These are phyloP conservation scores for Penicillium antarcticum DNA, from an alignment of 495 filamentous ascomycete species.

Conservation along the genomic window DNA sequence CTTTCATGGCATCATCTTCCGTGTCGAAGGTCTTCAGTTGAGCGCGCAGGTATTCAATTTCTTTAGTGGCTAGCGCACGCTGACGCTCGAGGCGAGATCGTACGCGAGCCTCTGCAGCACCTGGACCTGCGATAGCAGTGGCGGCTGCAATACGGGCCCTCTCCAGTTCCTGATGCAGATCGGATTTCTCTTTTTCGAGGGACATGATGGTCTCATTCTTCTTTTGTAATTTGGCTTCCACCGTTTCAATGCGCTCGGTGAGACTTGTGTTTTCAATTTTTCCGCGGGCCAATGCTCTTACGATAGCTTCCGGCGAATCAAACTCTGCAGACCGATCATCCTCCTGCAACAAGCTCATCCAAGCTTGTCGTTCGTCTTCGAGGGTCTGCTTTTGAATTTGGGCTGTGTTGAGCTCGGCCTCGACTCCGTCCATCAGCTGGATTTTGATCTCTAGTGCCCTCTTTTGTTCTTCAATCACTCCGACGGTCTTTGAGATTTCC, in stretches of 20 bases:
- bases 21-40: slow-evolving; percentile 89
- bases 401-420: slow-evolving; percentile 71
- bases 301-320: slow-evolving; percentile 83
- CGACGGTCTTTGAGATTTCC: slow-evolving; percentile 75
- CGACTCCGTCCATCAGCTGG: slow-evolving; percentile 68
- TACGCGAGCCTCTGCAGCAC: slow-evolving; percentile 48
- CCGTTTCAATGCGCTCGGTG: slow-evolving; percentile 68
- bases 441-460: slow-evolving; percentile 73
- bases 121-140: slow-evolving; percentile 31
- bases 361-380: slow-evolving; percentile 82
- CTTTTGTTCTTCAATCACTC: slow-evolving; percentile 97
- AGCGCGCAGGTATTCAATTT: slow-evolving; percentile 88
- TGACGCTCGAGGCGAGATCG: slow-evolving; percentile 81
- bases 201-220: slow-evolving; percentile 73
- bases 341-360: slow-evolving; percentile 80
- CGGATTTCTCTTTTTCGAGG: slow-evolving; percentile 65
- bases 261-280: slow-evolving; percentile 74
- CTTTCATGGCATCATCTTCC: slow-evolving; percentile 82
- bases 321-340: slow-evolving; percentile 67
- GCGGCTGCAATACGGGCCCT: slow-evolving; percentile 49
- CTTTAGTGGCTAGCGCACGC: slow-evolving; percentile 78
- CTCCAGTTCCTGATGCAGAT: slow-evolving; percentile 64
- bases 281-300: slow-evolving; percentile 76
- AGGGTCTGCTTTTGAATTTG: slow-evolving; percentile 79
- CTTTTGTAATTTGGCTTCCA: slow-evolving; percentile 76